Conservation (phyloP, 179 eudicot genomes). For the Silene vulgaris region DNA sequence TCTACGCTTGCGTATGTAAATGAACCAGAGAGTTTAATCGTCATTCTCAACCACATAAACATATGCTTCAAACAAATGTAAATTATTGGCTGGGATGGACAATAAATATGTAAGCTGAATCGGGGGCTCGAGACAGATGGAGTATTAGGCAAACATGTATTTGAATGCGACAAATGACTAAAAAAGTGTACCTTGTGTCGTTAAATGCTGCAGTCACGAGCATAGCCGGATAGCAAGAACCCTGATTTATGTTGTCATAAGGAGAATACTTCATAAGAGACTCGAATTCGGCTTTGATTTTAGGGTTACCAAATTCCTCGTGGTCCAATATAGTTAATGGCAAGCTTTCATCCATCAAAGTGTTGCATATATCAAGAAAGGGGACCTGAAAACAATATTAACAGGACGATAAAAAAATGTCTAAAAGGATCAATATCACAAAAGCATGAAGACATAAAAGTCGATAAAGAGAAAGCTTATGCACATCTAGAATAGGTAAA, state of each 20-base stretch:
- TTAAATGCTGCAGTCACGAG: constrained; percentile 81
- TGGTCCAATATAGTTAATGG: constrained; percentile 82
- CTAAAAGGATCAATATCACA: neutral
- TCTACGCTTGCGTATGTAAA: no score
- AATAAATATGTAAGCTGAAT: neutral
- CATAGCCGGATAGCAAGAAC: constrained; percentile 73
- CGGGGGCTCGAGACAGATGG: neutral
- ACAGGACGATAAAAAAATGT: constrained; percentile 5
- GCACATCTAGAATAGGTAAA: neutral
- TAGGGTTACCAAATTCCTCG: constrained; percentile 94
- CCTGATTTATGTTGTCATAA: constrained; percentile 58
- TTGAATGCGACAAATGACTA: neutral
- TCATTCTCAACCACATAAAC: no score
- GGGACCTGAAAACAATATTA: constrained; percentile 57
- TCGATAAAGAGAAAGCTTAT: no score
- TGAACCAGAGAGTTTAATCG: no score
- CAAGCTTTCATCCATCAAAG: constrained; percentile 77
- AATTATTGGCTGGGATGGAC: no score
- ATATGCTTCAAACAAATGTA: no score
- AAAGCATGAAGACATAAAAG: neutral
- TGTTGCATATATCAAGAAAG: constrained; percentile 83
- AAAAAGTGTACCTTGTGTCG: constrained; percentile 62
- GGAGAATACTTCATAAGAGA: constrained; percentile 71
- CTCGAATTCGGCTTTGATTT: constrained; percentile 46
- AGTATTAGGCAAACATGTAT: neutral